A percentile compares a stretch with the other conserved stretches of the same genome.
phyloP scores from a whole-genome alignment of 2,329 filamentous ascomycete genomes.

The Ascomycota sp. region DNA sequence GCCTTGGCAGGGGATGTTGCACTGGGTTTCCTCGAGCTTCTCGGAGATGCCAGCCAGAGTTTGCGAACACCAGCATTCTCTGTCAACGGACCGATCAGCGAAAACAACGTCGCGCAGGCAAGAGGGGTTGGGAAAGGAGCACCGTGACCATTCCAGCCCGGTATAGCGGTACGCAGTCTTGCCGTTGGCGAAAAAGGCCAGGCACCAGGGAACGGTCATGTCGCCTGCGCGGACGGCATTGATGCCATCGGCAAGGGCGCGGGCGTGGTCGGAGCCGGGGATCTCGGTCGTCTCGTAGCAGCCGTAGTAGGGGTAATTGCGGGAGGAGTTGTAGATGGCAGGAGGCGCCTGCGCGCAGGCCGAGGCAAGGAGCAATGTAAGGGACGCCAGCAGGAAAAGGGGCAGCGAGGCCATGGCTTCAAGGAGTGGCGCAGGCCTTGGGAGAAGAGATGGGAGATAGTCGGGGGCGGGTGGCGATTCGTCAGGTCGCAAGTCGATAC shows the following conservation, averaged over 20 bases:
- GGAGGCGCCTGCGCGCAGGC: conserved; percentile 4
- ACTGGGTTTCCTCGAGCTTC: conserved; percentile 24
- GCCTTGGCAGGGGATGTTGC: conserved; percentile 32
- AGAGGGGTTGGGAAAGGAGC: conserved; percentile 3
- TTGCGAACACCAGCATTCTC: conserved; percentile 40
- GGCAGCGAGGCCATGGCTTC: background rate
- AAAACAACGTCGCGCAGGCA: background rate
- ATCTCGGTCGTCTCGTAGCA: conserved; percentile 36
- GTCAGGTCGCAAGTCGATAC: too few species aligned
- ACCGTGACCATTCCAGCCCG: conserved; percentile 32
- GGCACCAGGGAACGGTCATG: conserved; percentile 32
- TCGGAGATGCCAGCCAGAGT: conserved; percentile 24
- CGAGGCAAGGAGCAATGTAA: conserved; percentile 3
- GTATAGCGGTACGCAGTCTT: conserved; percentile 24
- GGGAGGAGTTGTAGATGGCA: conserved; percentile 14
- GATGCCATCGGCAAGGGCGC: conserved; percentile 25
- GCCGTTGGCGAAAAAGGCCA: conserved; percentile 25
- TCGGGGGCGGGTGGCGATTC: too few species aligned
- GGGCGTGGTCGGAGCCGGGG: conserved; percentile 16
- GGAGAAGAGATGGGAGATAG: too few species aligned
- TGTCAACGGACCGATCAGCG: conserved; percentile 5
- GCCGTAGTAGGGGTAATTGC: conserved; percentile 28
- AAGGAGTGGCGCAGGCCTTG: too few species aligned
- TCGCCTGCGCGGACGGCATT: conserved; percentile 18
- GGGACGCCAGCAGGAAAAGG: conserved; percentile 2